Conservation (phyloP, 441 rosid species). For the Daphne laureola region DNA sequence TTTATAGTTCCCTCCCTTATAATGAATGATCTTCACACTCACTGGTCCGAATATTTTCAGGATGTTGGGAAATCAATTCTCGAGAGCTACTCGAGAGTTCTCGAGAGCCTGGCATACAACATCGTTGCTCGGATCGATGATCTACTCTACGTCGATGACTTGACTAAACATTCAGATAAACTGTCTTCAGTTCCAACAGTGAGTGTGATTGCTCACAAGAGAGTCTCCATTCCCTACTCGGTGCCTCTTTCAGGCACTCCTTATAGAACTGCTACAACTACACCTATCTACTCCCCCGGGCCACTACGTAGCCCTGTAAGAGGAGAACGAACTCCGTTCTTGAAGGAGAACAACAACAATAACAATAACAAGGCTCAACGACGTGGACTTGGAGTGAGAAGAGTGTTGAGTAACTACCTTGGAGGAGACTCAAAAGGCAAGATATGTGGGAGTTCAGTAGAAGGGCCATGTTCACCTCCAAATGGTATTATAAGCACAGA, state of each 20-base stretch:
- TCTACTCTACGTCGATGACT: slow-evolving; percentile 63
- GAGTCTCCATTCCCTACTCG: slow-evolving; percentile 39
- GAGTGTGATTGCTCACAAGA: slow-evolving; percentile 41
- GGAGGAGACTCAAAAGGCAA: slow-evolving; percentile 52
- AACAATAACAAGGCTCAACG: slow-evolving; percentile 34
- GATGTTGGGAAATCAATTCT: slow-evolving; percentile 70
- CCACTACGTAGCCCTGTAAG: slow-evolving; percentile 38
- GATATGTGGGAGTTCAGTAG: slow-evolving; percentile 37
- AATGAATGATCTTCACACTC: not conserved
- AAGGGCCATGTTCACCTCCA: slow-evolving; percentile 24
- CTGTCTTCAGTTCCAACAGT: slow-evolving; percentile 33
- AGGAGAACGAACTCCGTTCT: slow-evolving; percentile 52
- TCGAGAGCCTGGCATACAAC: slow-evolving; percentile 64
- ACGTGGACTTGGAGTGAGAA: slow-evolving; percentile 73
- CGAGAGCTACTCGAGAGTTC: slow-evolving; percentile 65
- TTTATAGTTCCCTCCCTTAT: not conserved
- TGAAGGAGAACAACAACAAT: slow-evolving; percentile 21
- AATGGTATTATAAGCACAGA: slow-evolving; percentile 23
- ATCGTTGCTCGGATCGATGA: slow-evolving; percentile 66
- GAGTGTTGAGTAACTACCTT: slow-evolving; percentile 59
- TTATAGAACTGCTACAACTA: slow-evolving; percentile 37
- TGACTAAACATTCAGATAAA: slow-evolving; percentile 47
- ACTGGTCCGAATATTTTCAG: slow-evolving; percentile 19
- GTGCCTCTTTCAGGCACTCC: slow-evolving; percentile 46
- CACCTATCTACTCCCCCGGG: slow-evolving; percentile 49